Evolutionary conservation across 805 yeast species (phyloP).

Genomic region (Cyberlindnera amylophila): DNA sequence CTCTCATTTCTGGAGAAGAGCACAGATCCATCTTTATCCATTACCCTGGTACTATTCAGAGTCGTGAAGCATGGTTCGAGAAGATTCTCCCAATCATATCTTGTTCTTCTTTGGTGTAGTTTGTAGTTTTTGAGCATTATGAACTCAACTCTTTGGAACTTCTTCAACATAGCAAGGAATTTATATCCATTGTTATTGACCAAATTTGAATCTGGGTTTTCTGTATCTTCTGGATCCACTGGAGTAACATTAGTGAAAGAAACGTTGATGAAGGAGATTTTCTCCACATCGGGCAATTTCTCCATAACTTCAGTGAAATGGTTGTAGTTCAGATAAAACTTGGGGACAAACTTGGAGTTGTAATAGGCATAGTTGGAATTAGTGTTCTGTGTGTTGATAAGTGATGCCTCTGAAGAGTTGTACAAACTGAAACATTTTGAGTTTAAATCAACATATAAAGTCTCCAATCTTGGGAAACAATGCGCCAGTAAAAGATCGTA

Average conservation of each 20-base stretch:
- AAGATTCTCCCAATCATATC: conserved; percentile 36
- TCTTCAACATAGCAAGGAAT: conserved; percentile 30
- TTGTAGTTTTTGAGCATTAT: conserved; percentile 34
- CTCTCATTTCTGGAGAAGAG: conserved; percentile 32
- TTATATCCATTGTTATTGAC: conserved; percentile 36
- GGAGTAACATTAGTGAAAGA: conserved; percentile 27
- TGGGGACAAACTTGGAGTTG: conserved; percentile 28
- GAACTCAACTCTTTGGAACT: conserved; percentile 34
- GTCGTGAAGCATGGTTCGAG: conserved; percentile 33
- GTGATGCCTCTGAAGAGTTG: conserved; percentile 15
- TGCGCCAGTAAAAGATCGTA: conserved; percentile 48
- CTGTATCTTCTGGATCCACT: conserved; percentile 24
- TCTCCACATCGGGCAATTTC: conserved; percentile 18
- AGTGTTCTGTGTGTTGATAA: conserved; percentile 19
- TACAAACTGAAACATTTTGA: conserved; percentile 40
- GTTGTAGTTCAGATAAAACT: conserved; percentile 24
- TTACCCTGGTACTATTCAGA: conserved; percentile 32
- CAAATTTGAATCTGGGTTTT: conserved; percentile 26
- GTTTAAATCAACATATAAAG: conserved; percentile 44
- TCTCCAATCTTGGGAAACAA: conserved; percentile 37
- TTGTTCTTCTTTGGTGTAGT: conserved; percentile 35
- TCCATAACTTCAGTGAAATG: conserved; percentile 21
- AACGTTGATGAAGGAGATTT: conserved; percentile 21
- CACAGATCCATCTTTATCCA: conserved; percentile 38
- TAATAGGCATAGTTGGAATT: conserved; percentile 28